Conservation (phyloP, 169 alveolate species). For the Plasmodium coatneyi region DNA sequence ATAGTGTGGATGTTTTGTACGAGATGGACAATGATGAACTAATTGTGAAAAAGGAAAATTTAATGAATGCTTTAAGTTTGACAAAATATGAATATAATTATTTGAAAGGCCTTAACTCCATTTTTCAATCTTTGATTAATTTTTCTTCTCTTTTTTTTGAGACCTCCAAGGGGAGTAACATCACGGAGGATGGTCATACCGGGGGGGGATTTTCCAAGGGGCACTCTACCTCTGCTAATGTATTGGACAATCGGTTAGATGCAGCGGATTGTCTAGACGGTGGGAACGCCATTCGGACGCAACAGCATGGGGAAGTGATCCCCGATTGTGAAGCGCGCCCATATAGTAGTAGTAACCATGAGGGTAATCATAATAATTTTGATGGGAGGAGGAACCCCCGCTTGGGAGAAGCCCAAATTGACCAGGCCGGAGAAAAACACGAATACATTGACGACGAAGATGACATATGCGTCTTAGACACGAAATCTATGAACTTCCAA, state of each 20-base stretch:
- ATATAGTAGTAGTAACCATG: not conserved
- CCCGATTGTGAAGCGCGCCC: not conserved
- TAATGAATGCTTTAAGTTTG: constrained; percentile 32
- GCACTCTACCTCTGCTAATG: not conserved
- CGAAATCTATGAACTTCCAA: not conserved
- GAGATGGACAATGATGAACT: constrained; percentile 41
- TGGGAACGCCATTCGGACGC: not conserved
- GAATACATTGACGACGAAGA: constrained; percentile 72
- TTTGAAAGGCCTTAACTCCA: constrained; percentile 29
- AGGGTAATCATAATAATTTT: not conserved
- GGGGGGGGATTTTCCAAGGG: not conserved
- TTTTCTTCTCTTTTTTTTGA: constrained; percentile 52
- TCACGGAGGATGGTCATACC: not conserved
- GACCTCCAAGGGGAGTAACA: constrained; percentile 19
- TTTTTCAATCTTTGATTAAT: constrained; percentile 49
- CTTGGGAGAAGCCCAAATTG: not conserved
- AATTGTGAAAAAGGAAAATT: constrained; percentile 32
- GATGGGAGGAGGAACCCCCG: not conserved
- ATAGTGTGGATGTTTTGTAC: constrained; percentile 34
- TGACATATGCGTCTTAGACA: constrained; percentile 35
- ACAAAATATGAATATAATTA: constrained; percentile 70
- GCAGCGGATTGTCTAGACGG: not conserved
- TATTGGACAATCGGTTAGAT: not conserved
- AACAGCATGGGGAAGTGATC: not conserved
- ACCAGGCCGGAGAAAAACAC: not conserved